Conservation (phyloP, 2,329 filamentous ascomycete species). For the Diaporthe ilicicola region DNA sequence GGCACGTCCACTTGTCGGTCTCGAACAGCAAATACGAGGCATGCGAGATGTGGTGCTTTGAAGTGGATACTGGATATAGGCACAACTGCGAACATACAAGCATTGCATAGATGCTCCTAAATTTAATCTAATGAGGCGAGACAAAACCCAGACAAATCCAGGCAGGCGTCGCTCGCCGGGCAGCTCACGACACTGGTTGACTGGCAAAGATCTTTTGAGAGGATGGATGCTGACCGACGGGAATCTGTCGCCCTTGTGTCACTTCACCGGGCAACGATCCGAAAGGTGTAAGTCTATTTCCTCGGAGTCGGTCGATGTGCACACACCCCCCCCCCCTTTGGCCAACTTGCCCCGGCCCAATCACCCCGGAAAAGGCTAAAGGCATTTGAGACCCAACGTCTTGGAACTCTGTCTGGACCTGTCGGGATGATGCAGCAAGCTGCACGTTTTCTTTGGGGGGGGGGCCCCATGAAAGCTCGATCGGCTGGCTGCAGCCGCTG, state of each 20-base stretch:
- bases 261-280: conserved; percentile 8
- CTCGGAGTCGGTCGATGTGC: conserved; percentile 3
- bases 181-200: conserved; percentile 7
- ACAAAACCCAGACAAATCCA: neutral
- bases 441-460: conserved; percentile 9
- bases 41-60: neutral
- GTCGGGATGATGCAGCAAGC: conserved; percentile 9
- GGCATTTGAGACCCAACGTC: conserved; percentile 12
- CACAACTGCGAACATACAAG: neutral
- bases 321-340: no score
- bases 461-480: neutral
- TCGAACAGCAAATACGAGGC: neutral
- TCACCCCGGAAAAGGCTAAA: neutral
- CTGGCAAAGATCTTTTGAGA: neutral
- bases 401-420: conserved; percentile 4
- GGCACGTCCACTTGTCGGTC: neutral
- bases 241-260: conserved; percentile 27
- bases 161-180: neutral
- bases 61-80: neutral
- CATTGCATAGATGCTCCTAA: conserved; percentile 4
- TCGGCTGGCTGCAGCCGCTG: conserved; percentile 24
- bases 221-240: conserved; percentile 21
- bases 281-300: conserved; percentile 17
- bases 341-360: no score
- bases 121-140: conserved; percentile 8